These are phyloP conservation scores for Ceriops zippeliana DNA, from an alignment of 345 rosid species.

Conservation along the genomic window DNA sequence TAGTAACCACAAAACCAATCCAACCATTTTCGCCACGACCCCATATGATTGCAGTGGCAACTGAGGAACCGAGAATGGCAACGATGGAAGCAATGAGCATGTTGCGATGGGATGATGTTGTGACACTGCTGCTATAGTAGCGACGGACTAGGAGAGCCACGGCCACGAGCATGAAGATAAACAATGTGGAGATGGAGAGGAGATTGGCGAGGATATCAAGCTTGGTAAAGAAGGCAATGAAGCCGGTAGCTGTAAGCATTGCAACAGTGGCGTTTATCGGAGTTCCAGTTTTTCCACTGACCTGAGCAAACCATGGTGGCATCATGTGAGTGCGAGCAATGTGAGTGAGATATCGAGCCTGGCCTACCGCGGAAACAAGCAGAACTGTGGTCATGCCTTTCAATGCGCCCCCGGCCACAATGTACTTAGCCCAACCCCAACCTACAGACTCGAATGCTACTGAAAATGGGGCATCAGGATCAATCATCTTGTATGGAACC, in stretches of 20 bases:
- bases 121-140: slow-evolving; percentile 15
- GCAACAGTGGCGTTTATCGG: slow-evolving; percentile 66
- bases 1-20: slow-evolving; percentile 16
- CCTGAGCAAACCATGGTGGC: slow-evolving; percentile 79
- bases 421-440: slow-evolving; percentile 77
- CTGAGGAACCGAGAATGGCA: slow-evolving; percentile 10
- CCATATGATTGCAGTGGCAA: slow-evolving; percentile 11
- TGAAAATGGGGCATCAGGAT: slow-evolving; percentile 63
- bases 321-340: slow-evolving; percentile 89
- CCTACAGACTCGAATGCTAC: slow-evolving; percentile 68
- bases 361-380: slow-evolving; percentile 67
- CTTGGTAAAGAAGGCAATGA: slow-evolving; percentile 70
- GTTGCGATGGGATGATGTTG: neutral
- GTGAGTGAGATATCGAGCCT: slow-evolving; percentile 81
- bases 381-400: slow-evolving; percentile 85
- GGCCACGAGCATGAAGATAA: slow-evolving; percentile 21
- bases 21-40: slow-evolving; percentile 7
- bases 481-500: slow-evolving; percentile 44
- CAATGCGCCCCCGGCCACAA: slow-evolving; percentile 71
- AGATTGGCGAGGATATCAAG: slow-evolving; percentile 54
- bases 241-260: slow-evolving; percentile 54
- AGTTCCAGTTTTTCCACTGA: slow-evolving; percentile 61
- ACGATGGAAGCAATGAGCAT: slow-evolving; percentile 6
- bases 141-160: slow-evolving; percentile 22
- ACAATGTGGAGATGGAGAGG: slow-evolving; percentile 52